Conservation (phyloP, 1,284 basidiomycete genomes). For the Fomitopsis betulina region DNA sequence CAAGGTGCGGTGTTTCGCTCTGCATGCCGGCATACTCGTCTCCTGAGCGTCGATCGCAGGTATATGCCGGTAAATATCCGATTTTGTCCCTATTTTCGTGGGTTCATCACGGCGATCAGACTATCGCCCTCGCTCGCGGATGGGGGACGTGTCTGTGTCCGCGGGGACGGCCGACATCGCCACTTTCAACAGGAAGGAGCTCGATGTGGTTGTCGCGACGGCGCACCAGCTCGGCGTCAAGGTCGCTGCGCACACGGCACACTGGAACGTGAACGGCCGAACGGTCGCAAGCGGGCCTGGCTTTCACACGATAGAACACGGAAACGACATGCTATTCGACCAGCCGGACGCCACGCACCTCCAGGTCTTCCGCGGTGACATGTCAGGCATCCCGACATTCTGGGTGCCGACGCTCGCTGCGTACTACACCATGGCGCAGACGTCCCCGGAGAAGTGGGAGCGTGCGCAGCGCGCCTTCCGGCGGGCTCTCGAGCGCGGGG, state of each 20-base stretch:
- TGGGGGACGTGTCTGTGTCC: constrained; percentile 35
- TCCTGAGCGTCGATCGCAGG: constrained; percentile 5
- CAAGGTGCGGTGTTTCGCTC: constrained; percentile 36
- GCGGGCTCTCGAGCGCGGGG: constrained; percentile 35
- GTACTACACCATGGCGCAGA: constrained; percentile 32
- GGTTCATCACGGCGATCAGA: constrained; percentile 29
- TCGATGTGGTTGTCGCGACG: constrained; percentile 46
- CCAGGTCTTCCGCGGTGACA: background rate
- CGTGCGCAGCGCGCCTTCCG: constrained; percentile 37
- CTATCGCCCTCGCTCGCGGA: constrained; percentile 45
- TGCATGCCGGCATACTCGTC: background rate
- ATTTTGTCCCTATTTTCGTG: background rate
- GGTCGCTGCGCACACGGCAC: constrained; percentile 55
- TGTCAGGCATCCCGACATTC: constrained; percentile 21
- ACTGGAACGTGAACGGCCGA: constrained; percentile 18
- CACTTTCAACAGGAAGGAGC: constrained; percentile 45
- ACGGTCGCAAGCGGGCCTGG: constrained; percentile 10
- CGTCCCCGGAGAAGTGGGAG: constrained; percentile 34
- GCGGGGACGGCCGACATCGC: constrained; percentile 29
- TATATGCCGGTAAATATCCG: constrained; percentile 14
- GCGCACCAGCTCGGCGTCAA: constrained; percentile 52
- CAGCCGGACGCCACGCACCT: background rate
- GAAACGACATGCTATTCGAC: constrained; percentile 33
- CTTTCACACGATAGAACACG: constrained; percentile 50
- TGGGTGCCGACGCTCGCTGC: constrained; percentile 63